Conservation (phyloP, 2,329 filamentous ascomycete genomes). For the Paecilomyces dactylethromorphus region DNA sequence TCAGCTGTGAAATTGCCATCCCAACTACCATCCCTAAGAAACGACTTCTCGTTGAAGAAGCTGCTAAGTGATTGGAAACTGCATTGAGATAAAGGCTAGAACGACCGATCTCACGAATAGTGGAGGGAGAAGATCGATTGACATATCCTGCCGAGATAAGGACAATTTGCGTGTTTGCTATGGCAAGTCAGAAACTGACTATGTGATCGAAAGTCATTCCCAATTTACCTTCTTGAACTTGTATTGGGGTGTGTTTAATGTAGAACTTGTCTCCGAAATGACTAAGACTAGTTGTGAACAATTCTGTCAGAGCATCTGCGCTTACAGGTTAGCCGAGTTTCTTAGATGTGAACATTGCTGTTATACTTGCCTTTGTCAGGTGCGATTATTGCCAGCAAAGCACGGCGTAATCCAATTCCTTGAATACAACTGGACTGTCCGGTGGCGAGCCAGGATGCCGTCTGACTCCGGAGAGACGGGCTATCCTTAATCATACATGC, state of each 20-base stretch:
- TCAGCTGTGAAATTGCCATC: constrained; percentile 60
- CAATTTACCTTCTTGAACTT: constrained; percentile 75
- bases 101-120: constrained; percentile 62
- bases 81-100: constrained; percentile 68
- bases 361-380: constrained; percentile 40
- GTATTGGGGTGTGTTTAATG: constrained; percentile 73
- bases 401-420: constrained; percentile 59
- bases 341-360: background rate
- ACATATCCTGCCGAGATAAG: constrained; percentile 73
- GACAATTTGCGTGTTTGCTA: constrained; percentile 72
- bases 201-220: background rate
- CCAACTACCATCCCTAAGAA: constrained; percentile 87
- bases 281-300: constrained; percentile 59
- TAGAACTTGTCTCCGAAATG: constrained; percentile 82
- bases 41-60: constrained; percentile 66
- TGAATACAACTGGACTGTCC: constrained; percentile 61
- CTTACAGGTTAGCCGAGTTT: constrained; percentile 1
- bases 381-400: constrained; percentile 54
- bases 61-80: constrained; percentile 77
- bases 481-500: constrained; percentile 43
- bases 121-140: constrained; percentile 57
- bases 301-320: constrained; percentile 37
- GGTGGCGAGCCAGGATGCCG: constrained; percentile 60
- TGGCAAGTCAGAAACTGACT: constrained; percentile 15
- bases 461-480: constrained; percentile 43